Evolutionary conservation across 208 protist genomes (phyloP).

Genomic region (Vickermania spadyakhi): DNA sequence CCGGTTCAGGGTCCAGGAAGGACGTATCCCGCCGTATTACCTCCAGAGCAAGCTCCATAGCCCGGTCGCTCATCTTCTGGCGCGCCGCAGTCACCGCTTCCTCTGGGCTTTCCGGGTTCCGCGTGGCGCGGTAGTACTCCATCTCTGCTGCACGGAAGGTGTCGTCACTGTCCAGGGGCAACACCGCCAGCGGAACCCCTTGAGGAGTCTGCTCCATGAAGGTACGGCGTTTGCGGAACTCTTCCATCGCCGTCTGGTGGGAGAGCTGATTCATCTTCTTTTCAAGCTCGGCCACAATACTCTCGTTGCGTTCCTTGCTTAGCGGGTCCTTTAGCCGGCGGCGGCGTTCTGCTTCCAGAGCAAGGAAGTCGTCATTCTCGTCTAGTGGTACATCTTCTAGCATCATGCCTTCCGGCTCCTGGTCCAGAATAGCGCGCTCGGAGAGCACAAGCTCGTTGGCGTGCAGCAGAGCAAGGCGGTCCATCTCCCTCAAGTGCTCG

Average conservation of each 20-base stretch:
- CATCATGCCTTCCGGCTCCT: conserved; percentile 63
- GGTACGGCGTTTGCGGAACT: conserved; percentile 35
- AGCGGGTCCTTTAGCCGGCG: conserved; percentile 40
- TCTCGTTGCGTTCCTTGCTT: conserved; percentile 22
- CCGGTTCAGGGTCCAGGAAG: conserved; percentile 68
- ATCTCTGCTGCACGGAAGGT: conserved; percentile 75
- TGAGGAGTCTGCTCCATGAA: conserved; percentile 63
- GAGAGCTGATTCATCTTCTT: conserved; percentile 43
- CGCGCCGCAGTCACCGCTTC: conserved; percentile 28
- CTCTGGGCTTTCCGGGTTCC: conserved; percentile 23
- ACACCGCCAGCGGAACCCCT: conserved; percentile 41
- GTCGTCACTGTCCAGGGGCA: conserved; percentile 64
- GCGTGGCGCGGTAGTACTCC: conserved; percentile 47
- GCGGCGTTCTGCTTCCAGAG: conserved; percentile 65
- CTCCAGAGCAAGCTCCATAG: conserved; percentile 40
- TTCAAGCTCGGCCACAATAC: conserved; percentile 50
- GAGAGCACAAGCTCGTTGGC: conserved; percentile 51
- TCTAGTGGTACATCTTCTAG: conserved; percentile 66
- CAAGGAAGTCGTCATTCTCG: conserved; percentile 54
- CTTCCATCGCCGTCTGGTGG: conserved; percentile 50
- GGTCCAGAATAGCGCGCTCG: conserved; percentile 71
- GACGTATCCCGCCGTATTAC: conserved; percentile 44
- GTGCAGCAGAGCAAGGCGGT: conserved; percentile 39
- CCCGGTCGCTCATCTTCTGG: conserved; percentile 48
- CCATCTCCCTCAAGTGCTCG: conserved; percentile 29